These are phyloP conservation scores for Fusarium sp. DNA, from an alignment of 2,329 filamentous ascomycete genomes.

Conservation along the genomic window DNA sequence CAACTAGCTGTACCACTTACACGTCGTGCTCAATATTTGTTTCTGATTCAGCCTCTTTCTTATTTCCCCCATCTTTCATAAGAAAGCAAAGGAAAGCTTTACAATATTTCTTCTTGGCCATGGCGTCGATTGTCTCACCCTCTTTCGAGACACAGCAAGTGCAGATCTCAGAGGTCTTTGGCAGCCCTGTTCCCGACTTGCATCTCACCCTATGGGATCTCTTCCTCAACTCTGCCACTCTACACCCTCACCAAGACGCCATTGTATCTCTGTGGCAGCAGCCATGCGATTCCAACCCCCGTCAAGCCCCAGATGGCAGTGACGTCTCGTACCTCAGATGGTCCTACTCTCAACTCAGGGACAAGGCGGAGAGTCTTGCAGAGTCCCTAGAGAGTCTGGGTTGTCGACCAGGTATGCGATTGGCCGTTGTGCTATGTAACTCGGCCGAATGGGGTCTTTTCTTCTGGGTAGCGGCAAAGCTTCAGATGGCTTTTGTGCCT, in stretches of 20 bases:
- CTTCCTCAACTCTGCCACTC: slow-evolving; percentile 41
- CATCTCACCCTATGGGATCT: slow-evolving; percentile 48
- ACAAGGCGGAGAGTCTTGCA: slow-evolving; percentile 41
- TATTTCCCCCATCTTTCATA: not conserved
- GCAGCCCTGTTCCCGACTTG: slow-evolving; percentile 41
- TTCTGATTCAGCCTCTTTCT: slow-evolving; percentile 35
- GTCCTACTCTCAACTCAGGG: slow-evolving; percentile 44
- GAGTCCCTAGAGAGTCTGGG: slow-evolving; percentile 36
- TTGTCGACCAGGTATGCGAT: slow-evolving; percentile 42
- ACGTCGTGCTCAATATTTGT: slow-evolving; percentile 24
- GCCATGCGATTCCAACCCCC: slow-evolving; percentile 14
- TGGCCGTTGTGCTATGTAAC: slow-evolving; percentile 48
- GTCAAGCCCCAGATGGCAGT: not conserved
- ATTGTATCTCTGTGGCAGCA: slow-evolving; percentile 51
- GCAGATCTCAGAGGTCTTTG: slow-evolving; percentile 43
- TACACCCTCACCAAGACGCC: slow-evolving; percentile 47
- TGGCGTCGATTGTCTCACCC: slow-evolving; percentile 23
- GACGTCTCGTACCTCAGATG: slow-evolving; percentile 40
- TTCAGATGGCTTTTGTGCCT: slow-evolving; percentile 48
- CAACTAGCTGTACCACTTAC: slow-evolving; percentile 25
- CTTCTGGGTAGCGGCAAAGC: slow-evolving; percentile 50
- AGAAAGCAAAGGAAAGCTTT: not conserved
- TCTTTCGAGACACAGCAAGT: slow-evolving; percentile 6
- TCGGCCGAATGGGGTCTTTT: slow-evolving; percentile 51
- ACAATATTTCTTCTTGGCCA: slow-evolving; percentile 2